Conservation (phyloP, 768 basidiomycete genomes). For the Cantharellus anzutake region DNA sequence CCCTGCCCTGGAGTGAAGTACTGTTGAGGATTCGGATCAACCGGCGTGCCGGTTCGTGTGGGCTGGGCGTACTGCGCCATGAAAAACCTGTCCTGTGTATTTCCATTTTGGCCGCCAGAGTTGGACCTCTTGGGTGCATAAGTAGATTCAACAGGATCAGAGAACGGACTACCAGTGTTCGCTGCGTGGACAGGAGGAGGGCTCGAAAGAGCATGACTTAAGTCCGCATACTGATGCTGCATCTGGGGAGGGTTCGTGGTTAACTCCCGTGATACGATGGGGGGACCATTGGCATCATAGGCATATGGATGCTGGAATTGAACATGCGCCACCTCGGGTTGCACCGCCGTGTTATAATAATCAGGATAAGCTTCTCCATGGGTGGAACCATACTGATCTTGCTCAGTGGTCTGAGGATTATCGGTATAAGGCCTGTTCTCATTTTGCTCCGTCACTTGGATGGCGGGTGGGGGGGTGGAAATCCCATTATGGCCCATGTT, state of each 20-base stretch:
- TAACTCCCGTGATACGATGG: neutral
- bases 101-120: neutral
- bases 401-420: too few species aligned
- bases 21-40: slow-evolving; percentile 12
- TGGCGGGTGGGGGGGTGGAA: neutral
- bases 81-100: neutral
- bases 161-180: neutral
- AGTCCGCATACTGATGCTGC: neutral
- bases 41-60: slow-evolving; percentile 10
- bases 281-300: neutral
- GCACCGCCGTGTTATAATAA: neutral
- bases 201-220: neutral
- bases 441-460: too few species aligned
- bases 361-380: neutral
- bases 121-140: too few species aligned
- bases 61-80: neutral
- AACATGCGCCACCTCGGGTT: neutral
- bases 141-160: neutral
- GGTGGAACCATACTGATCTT: too few species aligned
- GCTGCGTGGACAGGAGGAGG: neutral
- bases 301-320: neutral
- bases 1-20: slow-evolving; percentile 4
- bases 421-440: too few species aligned
- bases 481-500: neutral
- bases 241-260: neutral